Percentiles rank a stretch among this genome's conserved stretches.
These are phyloP conservation scores for Aspergillus tanneri DNA, from an alignment of 2,329 filamentous ascomycete species.

Conservation along the genomic window DNA sequence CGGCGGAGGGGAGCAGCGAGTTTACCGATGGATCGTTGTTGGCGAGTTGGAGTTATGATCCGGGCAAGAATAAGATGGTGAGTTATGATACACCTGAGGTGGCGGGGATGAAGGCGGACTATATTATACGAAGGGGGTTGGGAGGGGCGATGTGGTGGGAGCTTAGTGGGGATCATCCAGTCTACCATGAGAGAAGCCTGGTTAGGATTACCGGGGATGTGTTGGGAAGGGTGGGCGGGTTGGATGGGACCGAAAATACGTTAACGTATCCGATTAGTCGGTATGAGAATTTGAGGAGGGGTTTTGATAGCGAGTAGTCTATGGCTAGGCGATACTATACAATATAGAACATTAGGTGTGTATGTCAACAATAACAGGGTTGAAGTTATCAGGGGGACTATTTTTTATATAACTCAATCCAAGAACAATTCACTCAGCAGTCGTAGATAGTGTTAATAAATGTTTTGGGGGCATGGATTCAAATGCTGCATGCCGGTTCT, in stretches of 20 bases:
- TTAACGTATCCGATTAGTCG: slow-evolving; percentile 53
- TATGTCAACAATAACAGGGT: too few relatives aligned
- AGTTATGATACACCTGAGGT: slow-evolving; percentile 72
- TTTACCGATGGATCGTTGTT: slow-evolving; percentile 59
- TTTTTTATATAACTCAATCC: too few relatives aligned
- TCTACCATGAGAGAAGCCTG: slow-evolving; percentile 60
- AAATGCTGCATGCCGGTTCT: too few relatives aligned
- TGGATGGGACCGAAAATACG: slow-evolving; percentile 51
- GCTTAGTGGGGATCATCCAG: slow-evolving; percentile 68
- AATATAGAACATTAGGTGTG: too few relatives aligned
- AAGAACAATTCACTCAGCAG: too few relatives aligned
- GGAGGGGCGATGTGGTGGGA: slow-evolving; percentile 99
- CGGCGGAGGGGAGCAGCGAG: slow-evolving; percentile 64
- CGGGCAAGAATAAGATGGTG: slow-evolving; percentile 61
- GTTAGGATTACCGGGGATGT: slow-evolving; percentile 54
- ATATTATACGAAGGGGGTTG: slow-evolving; percentile 64
- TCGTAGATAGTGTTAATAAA: too few relatives aligned
- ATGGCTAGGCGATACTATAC: too few relatives aligned
- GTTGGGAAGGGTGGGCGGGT: slow-evolving; percentile 30
- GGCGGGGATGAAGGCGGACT: slow-evolving; percentile 68
- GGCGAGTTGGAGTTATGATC: slow-evolving; percentile 73
- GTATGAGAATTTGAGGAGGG: slow-evolving; percentile 54
- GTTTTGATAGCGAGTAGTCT: too few relatives aligned
- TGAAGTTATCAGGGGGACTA: too few relatives aligned
- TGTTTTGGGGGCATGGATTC: too few relatives aligned